phyloP scores from a whole-genome alignment of 805 yeast genomes.

The Hanseniaspora valbyensis region DNA sequence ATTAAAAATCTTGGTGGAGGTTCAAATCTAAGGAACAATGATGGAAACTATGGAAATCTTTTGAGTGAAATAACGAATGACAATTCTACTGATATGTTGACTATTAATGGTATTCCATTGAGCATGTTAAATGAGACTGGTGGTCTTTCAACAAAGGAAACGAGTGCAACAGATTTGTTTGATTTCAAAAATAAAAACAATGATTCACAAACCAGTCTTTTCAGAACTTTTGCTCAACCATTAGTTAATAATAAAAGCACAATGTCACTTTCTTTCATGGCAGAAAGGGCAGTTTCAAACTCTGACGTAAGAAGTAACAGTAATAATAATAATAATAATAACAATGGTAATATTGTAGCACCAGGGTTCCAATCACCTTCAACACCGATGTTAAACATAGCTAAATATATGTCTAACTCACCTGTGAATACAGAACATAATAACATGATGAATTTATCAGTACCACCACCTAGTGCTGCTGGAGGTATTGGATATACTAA shows the following conservation, averaged over 20 bases:
- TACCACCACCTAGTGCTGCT: neutral
- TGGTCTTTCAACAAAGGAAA: constrained; percentile 27
- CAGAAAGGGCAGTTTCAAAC: neutral
- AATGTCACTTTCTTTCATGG: neutral
- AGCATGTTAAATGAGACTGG: constrained; percentile 74
- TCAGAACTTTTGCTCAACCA: constrained; percentile 2
- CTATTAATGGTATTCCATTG: constrained; percentile 58
- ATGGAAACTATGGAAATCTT: constrained; percentile 44
- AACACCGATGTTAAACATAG: neutral
- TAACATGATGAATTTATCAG: constrained; percentile 2
- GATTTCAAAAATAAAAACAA: neutral
- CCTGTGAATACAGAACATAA: neutral
- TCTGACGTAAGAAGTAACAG: neutral
- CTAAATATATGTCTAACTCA: neutral
- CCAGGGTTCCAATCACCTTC: neutral
- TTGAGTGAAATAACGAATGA: constrained; percentile 28
- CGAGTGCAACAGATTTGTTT: constrained; percentile 2
- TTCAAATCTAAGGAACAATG: neutral
- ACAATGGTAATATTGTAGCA: neutral
- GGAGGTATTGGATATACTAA: neutral
- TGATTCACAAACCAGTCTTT: neutral
- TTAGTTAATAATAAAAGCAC: neutral
- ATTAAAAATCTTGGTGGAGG: neutral
- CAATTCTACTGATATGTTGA: constrained; percentile 29
- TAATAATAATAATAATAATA: neutral